A percentile compares a stretch with the other conserved stretches of the same genome.
Evolutionary conservation across 805 yeast genomes (phyloP).

Genomic region (Kazachstania africana): DNA sequence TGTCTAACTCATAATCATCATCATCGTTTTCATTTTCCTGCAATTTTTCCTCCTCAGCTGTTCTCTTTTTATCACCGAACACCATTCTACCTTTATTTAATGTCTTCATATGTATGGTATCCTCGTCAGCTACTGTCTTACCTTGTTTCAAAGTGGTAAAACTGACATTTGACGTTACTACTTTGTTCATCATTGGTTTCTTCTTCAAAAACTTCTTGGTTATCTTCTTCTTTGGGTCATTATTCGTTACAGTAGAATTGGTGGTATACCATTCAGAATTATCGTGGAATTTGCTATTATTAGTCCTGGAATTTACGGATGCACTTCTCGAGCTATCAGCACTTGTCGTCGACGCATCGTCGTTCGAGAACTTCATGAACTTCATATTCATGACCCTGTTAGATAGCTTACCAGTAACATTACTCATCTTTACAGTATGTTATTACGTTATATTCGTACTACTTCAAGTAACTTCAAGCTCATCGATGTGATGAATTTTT

Average conservation of each 20-base stretch:
- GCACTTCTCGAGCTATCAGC: conserved; percentile 25
- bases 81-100: not conserved
- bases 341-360: conserved; percentile 20
- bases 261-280: conserved; percentile 13
- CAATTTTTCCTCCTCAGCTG: conserved; percentile 18
- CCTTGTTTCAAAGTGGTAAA: conserved; percentile 1
- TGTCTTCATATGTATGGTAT: conserved; percentile 19
- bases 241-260: not conserved
- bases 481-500: not conserved
- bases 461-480: no score
- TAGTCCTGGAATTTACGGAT: conserved; percentile 30
- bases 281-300: conserved; percentile 7
- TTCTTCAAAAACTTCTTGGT: conserved; percentile 12
- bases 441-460: no score
- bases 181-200: not conserved
- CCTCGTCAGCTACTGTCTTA: not conserved
- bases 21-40: conserved; percentile 26
- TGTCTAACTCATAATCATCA: conserved; percentile 15
- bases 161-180: conserved; percentile 1
- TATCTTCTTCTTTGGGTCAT: conserved; percentile 27
- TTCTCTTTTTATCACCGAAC: conserved; percentile 15
- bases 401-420: conserved; percentile 34
- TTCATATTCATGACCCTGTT: conserved; percentile 78
- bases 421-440: conserved; percentile 12
- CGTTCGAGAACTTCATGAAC: conserved; percentile 42